phyloP scores from a whole-genome alignment of 352 stramenopile species.

The Elongisporangium undulatum region DNA sequence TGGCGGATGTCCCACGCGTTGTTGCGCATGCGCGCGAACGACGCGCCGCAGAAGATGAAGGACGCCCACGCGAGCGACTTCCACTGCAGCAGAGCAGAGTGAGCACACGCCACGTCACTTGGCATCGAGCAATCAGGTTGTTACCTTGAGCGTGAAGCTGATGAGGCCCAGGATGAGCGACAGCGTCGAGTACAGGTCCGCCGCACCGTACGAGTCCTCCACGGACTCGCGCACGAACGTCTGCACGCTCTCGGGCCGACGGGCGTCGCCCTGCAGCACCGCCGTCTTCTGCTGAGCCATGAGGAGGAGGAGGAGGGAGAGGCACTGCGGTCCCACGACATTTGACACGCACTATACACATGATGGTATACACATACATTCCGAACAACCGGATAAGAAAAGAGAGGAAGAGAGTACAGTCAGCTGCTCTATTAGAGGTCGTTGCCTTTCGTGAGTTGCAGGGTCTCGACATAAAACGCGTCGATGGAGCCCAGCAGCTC shows the following conservation, averaged over 20 bases:
- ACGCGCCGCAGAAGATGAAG: conserved; percentile 58
- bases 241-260: conserved; percentile 57
- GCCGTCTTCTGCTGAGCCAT: conserved; percentile 24
- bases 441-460: conserved; percentile 27
- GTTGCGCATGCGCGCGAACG: conserved; percentile 60
- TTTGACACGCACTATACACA: neutral
- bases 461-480: conserved; percentile 52
- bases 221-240: conserved; percentile 60
- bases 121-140: no score
- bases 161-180: conserved; percentile 54
- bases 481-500: conserved; percentile 59
- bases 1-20: conserved; percentile 56
- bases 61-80: conserved; percentile 64
- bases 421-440: conserved; percentile 7
- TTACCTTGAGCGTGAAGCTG: conserved; percentile 65
- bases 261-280: conserved; percentile 43
- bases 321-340: neutral
- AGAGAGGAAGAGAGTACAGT: neutral
- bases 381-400: neutral
- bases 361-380: neutral
- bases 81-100: conserved; percentile 22
- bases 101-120: no score
- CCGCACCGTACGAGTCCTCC: conserved; percentile 25
- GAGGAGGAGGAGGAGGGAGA: neutral
- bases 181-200: conserved; percentile 64